These are phyloP conservation scores for Setomelanomma holmii DNA, from an alignment of 2,329 filamentous ascomycete genomes.

Conservation along the genomic window DNA sequence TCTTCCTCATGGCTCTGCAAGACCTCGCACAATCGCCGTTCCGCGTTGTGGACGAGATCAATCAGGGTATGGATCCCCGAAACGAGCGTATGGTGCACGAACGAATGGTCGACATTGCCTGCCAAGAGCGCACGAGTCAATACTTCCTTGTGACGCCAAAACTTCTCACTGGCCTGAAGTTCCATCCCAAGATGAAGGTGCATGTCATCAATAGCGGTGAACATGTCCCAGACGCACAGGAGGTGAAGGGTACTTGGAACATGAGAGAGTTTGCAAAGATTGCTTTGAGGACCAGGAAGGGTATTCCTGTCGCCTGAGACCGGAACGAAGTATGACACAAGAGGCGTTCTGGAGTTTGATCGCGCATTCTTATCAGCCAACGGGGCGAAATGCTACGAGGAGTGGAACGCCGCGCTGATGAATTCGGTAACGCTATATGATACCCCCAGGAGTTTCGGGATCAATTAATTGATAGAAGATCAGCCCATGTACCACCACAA, in stretches of 20 bases:
- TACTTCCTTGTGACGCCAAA: slow-evolving; percentile 99
- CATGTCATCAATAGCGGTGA: slow-evolving; percentile 94
- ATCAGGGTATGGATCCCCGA: slow-evolving; percentile 98
- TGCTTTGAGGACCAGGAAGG: slow-evolving; percentile 40
- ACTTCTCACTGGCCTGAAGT: slow-evolving; percentile 82
- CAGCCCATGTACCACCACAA: background rate
- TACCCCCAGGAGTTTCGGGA: background rate
- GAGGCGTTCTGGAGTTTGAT: background rate
- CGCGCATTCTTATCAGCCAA: background rate
- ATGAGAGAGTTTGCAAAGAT: slow-evolving; percentile 49
- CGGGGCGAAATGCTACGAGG: too few relatives aligned
- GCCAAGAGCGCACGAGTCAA: slow-evolving; percentile 73
- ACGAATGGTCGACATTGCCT: slow-evolving; percentile 97
- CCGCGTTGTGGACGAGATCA: slow-evolving; percentile 98
- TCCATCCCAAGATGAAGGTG: slow-evolving; percentile 89
- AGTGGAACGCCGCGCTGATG: too few relatives aligned
- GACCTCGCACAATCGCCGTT: slow-evolving; percentile 93
- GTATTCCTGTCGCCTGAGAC: slow-evolving; percentile 15
- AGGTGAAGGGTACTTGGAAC: slow-evolving; percentile 50
- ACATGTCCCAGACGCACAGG: slow-evolving; percentile 52
- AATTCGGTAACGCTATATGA: background rate
- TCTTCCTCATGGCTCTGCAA: slow-evolving; percentile 98
- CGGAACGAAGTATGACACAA: background rate
- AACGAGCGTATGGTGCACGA: slow-evolving; percentile 99
- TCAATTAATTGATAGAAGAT: too few relatives aligned